These are phyloP conservation scores for Penicillium riverlandense DNA, from an alignment of 495 filamentous ascomycete species.

Conservation along the genomic window DNA sequence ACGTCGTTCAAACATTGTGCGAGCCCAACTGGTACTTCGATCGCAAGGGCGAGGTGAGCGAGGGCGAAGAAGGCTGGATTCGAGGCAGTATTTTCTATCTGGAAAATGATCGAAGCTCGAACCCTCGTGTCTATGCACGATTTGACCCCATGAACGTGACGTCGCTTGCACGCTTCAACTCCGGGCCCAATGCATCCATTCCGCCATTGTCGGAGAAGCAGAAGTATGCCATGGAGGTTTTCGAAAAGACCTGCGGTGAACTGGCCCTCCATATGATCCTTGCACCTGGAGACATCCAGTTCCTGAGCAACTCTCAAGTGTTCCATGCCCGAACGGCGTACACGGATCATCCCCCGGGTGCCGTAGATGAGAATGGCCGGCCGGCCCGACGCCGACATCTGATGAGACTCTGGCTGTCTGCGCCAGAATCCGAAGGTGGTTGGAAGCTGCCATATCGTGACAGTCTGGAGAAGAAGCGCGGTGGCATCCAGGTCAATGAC, in stretches of 20 bases:
- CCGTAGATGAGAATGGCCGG: conserved; percentile 18
- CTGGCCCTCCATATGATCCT: conserved; percentile 64
- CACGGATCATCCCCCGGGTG: conserved; percentile 46
- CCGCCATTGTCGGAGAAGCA: conserved; percentile 57
- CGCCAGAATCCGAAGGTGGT: conserved; percentile 69
- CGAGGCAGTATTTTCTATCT: conserved; percentile 65
- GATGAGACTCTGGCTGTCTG: conserved; percentile 71
- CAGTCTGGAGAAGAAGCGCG: conserved; percentile 66
- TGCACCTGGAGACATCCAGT: conserved; percentile 67
- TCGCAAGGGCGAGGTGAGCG: conserved; percentile 70
- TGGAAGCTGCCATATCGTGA: conserved; percentile 74
- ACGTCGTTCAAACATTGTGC: conserved; percentile 62
- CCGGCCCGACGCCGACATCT: conserved; percentile 57
- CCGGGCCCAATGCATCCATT: conserved; percentile 40
- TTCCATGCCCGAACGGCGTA: conserved; percentile 62
- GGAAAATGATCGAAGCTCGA: conserved; percentile 37
- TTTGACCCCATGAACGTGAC: conserved; percentile 64
- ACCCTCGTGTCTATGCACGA: conserved; percentile 38
- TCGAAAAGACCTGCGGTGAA: conserved; percentile 57
- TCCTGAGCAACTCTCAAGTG: conserved; percentile 56
- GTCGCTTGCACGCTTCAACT: conserved; percentile 53
- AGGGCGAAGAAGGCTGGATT: conserved; percentile 65
- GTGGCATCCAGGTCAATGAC: conserved; percentile 76
- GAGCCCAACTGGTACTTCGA: conserved; percentile 82
- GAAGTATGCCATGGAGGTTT: conserved; percentile 46